Base-by-base conservation (phyloP, 2,329 filamentous ascomycete genomes). In the Xylaria sp. region DNA sequence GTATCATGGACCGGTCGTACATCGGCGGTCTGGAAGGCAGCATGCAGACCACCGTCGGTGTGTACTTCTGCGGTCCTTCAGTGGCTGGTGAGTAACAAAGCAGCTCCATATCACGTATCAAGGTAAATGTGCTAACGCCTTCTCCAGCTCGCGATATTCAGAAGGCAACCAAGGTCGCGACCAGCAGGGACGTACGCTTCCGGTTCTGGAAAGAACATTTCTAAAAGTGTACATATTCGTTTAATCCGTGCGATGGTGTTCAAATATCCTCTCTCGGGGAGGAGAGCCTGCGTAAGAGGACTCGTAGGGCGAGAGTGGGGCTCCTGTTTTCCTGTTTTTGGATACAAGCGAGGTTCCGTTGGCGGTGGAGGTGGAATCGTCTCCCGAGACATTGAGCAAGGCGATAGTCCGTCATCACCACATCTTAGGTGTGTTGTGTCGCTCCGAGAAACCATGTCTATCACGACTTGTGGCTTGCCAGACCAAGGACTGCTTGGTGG, bases 191-290 rank as follows among this genome's bases (percentile, higher is more conserved):
- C 63, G 91, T 99, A 52, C 85, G 87, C 67, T 99, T 97, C 78
- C 90, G 91, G 66, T 99, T 99, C 80, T 99, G 94, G 94, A 99
- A 99, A 78, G 94, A 99, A 75, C 93, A 99, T 70, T 88, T 88
- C 70, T 88, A 80, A n/a, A n/a, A 70, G 54, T 53, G 57, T 55
- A 50, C 48, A 47, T 60, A 47, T 59, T 48, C 26, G 22, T 26
- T 21, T 46, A 40, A 50, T 58, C 50, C 56, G 39, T 53, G 44
- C 34, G 37, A 38, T 44, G 39, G 50, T 39, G 21, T 46, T 47
- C 44, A 37, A 50, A 56, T 46, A 50, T 54, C 39, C 39, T 18
- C n/a, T n/a, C n/a, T n/a, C n/a, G n/a, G 44, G 50, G 18, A 47
- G 21, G 24, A 53, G 37, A 42, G 44, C 40, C 44, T 53, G 50